These are phyloP conservation scores for Penicillium freii DNA, from an alignment of 2,329 filamentous ascomycete species.

Conservation along the genomic window DNA sequence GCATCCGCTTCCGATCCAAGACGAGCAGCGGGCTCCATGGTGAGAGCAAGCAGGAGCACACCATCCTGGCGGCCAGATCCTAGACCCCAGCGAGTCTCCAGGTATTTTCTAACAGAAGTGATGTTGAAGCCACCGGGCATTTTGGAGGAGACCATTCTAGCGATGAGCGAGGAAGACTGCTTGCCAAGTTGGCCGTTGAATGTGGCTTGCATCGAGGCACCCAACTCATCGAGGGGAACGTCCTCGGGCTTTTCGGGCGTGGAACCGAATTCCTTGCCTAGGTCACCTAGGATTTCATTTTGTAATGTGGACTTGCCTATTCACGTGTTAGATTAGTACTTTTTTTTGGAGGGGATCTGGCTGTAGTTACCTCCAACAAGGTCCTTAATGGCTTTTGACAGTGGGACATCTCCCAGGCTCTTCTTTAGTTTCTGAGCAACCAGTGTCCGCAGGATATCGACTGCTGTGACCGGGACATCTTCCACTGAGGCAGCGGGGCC, in stretches of 20 bases:
- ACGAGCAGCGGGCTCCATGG: conserved; percentile 86
- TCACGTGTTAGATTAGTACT: neutral
- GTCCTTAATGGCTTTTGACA: conserved; percentile 98
- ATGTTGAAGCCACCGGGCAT: conserved; percentile 99
- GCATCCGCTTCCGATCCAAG: conserved; percentile 86
- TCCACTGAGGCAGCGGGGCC: conserved; percentile 84
- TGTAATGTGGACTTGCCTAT: conserved; percentile 96
- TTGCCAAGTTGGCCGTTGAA: conserved; percentile 98
- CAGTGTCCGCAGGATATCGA: conserved; percentile 84
- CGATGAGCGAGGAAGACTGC: conserved; percentile 88
- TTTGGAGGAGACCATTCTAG: conserved; percentile 93
- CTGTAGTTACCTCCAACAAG: conserved; percentile 80
- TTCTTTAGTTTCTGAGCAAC: conserved; percentile 99
- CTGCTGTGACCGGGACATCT: conserved; percentile 81
- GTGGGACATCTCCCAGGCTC: conserved; percentile 77
- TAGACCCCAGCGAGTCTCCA: conserved; percentile 91
- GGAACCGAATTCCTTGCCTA: conserved; percentile 97
- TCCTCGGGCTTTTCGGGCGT: conserved; percentile 99
- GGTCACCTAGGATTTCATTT: conserved; percentile 95
- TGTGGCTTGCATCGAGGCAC: conserved; percentile 94
- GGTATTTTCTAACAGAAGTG: conserved; percentile 88
- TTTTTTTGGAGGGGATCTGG: neutral
- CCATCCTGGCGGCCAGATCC: conserved; percentile 85
- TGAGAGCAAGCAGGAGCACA: conserved; percentile 81
- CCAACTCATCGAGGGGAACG: conserved; percentile 90